Evolutionary conservation across 2,329 filamentous ascomycete genomes (phyloP), one percentile per base, ranked within the genome.

Genomic region (Penicillium aurantiogriseum): DNA sequence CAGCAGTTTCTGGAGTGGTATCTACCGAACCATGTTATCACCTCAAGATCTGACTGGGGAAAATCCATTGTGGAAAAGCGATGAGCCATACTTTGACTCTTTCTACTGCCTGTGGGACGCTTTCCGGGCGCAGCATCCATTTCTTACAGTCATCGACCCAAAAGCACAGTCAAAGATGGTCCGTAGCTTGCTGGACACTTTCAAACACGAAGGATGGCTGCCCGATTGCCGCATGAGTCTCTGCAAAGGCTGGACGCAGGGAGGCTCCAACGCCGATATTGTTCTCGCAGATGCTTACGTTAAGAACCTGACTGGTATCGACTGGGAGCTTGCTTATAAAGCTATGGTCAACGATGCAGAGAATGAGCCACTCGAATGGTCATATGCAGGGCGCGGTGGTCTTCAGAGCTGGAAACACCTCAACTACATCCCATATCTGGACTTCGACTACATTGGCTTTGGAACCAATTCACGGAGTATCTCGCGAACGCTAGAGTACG

Each of bases 11-110:
- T 89, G 86, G 77, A 87, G 84, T 51, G 86, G 86, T 3, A 79
- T 87, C 25, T 89, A 89, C 67, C 77, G 86, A n/a, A 83, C 83
- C 2, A 85, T 88, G 83, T 82, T 89, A 55, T 85, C 83, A 51
- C 87, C 87, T 3, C 86, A 89, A 63, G 86, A 89, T 63, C 87
- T 88, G 63, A 89, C 87, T 0, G 85, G 85, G 1, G 87, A 90
- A 68, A 90, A 89, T 59, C 85, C 85, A 2, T 67, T 84, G 0
- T 90, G 87, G 85, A 63, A 81, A 2, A 85, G 81, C 40, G 76
- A 74, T 2, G 86, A 88, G 67, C 86, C 86, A 0, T 89, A 89
- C 63, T 89, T 86, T 67, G 87, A 89, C 68, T 88, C 85, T 0
- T 88, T 88, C 58, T 91, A 90, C 36, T 67, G 65, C 44, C 44